Conservation (phyloP, 306 rosid genomes). For the Neltuma alba region DNA sequence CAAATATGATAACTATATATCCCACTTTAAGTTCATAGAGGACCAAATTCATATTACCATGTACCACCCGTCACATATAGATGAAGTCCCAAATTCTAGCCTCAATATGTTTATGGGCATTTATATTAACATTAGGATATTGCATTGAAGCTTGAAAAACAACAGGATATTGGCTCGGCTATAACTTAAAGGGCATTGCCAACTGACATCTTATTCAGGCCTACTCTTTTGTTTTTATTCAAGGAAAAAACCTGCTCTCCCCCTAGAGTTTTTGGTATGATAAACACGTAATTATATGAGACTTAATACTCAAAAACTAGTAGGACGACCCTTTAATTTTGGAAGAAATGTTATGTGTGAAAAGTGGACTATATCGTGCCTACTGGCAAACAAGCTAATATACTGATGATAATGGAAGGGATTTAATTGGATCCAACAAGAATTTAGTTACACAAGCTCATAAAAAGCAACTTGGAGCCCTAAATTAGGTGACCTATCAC, state of each 20-base stretch:
- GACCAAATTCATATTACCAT: not conserved
- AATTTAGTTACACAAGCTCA: constrained; percentile 58
- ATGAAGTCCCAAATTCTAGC: too few species aligned
- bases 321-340: constrained; percentile 1
- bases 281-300: not conserved
- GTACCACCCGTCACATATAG: too few species aligned
- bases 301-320: not conserved
- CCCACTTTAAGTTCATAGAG: not conserved
- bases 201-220: not conserved
- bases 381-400: not conserved
- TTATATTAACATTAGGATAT: not conserved
- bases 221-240: not conserved
- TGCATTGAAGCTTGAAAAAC: too few species aligned
- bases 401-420: constrained; percentile 13
- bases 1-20: not conserved
- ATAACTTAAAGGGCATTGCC: not conserved
- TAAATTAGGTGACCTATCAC: constrained; percentile 60
- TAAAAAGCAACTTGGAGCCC: constrained; percentile 28
- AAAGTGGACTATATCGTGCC: not conserved
- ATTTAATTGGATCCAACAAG: constrained; percentile 57
- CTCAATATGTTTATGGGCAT: too few species aligned
- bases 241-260: not conserved
- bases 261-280: not conserved
- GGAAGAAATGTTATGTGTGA: constrained; percentile 10
- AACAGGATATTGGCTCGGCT: not conserved